Base-by-base conservation (phyloP, 2,329 filamentous ascomycete species). In the Purpureocillium lavendulum region DNA sequence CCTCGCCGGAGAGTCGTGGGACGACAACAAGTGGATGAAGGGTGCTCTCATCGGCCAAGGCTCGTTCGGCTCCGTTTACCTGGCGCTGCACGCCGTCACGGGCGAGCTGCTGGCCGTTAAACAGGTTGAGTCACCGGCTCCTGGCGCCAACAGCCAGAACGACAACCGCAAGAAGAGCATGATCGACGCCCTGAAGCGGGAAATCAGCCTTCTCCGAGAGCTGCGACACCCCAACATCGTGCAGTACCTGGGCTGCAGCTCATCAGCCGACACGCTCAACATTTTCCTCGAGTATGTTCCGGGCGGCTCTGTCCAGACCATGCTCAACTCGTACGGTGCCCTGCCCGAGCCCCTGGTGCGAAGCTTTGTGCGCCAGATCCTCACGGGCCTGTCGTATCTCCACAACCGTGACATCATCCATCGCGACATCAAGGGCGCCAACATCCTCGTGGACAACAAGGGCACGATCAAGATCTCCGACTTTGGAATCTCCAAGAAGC, bases 221-320 rank as follows among this genome's bases (percentile, higher is more conserved):
- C 79, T 98, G 36, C 88, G 94, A 55, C 92, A 98, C 56, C 80
- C 87, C 40, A 97, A 98, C 60, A 97, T 98, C 57, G 92, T 98
- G 60, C 92, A 96, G 59, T 98, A 98, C 58, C 80, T 98, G 7
- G 92, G 92, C 44, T 96, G 89, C 51, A 90, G 89, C 55, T 90
- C 87, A 8, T 92, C 94, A 45, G 80, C 87, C 14, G 83, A 89
- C 40, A 83, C 90, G 59, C 80, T 98, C 54, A 98, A 98, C 68
- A 98, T 98, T 84, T 98, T 98, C 80, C 80, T 98, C 57, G 92
- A 98, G 64, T 98, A 98, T 60, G 92, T 98, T 26, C 87, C 92
- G 13, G 92, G 92, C 63, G 92, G 92, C 34, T 97, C 90, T 11
- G 94, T 98, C 18, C 92, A 94, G 49, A 94, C 87, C 9, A 97